A percentile compares a stretch with the other conserved stretches of the same genome.
These are phyloP conservation scores for Fusarium fujikuroi DNA, from an alignment of 2,329 filamentous ascomycete species.

Conservation along the genomic window DNA sequence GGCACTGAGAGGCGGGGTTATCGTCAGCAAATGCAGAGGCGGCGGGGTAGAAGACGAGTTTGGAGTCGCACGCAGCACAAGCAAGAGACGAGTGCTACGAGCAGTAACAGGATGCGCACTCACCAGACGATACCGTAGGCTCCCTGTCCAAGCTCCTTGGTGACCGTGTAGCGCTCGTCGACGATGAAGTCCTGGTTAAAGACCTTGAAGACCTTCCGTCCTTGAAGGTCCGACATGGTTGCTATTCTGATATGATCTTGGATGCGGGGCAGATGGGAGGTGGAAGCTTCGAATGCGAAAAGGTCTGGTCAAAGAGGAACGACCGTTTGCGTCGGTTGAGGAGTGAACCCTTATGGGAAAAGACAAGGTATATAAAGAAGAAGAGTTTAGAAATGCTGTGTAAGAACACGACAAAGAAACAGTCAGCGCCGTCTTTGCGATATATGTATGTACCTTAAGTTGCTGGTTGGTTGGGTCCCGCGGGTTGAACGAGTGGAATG, in stretches of 20 bases:
- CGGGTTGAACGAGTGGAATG: slow-evolving; percentile 29
- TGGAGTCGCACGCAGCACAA: slow-evolving; percentile 23
- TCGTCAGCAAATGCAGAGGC: slow-evolving; percentile 43
- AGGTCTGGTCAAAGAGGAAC: background rate
- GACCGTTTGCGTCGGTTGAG: background rate
- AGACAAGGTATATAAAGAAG: background rate
- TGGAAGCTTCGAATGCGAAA: slow-evolving; percentile 25
- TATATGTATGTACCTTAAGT: slow-evolving; percentile 45
- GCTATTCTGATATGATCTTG: slow-evolving; percentile 6
- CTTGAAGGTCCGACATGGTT: slow-evolving; percentile 55
- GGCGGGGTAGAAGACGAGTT: slow-evolving; percentile 42
- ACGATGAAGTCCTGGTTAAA: slow-evolving; percentile 99
- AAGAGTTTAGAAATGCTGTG: slow-evolving; percentile 9
- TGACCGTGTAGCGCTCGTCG: slow-evolving; percentile 97
- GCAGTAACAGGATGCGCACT: slow-evolving; percentile 37
- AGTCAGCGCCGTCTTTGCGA: slow-evolving; percentile 36
- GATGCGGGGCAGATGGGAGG: slow-evolving; percentile 24
- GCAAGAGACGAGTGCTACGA: slow-evolving; percentile 13
- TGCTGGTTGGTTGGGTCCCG: slow-evolving; percentile 36
- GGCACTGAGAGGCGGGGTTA: slow-evolving; percentile 68
- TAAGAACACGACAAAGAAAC: slow-evolving; percentile 30
- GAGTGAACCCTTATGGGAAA: background rate
- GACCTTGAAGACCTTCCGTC: slow-evolving; percentile 96
- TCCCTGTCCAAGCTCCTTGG: slow-evolving; percentile 97
- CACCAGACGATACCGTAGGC: slow-evolving; percentile 99